phyloP scores from a whole-genome alignment of 139 green algal species.

The Chlorella sorokiniana region DNA sequence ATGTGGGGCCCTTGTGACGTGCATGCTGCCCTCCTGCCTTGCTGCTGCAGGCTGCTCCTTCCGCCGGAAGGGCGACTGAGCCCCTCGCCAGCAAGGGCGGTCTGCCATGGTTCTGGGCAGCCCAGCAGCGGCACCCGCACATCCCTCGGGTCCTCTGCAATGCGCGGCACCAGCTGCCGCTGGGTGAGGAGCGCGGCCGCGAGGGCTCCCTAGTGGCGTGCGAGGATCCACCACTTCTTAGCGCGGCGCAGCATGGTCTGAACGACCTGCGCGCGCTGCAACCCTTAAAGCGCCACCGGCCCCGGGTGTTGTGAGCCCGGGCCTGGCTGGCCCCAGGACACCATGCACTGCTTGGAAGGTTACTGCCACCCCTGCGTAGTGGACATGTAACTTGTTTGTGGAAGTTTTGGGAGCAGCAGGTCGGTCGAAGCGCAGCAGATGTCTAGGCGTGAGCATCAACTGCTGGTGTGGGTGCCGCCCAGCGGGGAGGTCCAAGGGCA shows the following conservation, averaged over 20 bases:
- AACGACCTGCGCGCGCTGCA: neutral
- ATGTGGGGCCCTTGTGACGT: neutral
- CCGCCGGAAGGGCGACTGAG: conserved; percentile 92
- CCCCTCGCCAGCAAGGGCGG: neutral
- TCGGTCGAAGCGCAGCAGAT: too few species aligned
- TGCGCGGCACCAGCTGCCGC: neutral
- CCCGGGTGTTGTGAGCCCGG: neutral
- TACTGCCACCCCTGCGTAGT: neutral
- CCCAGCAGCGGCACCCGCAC: conserved; percentile 1
- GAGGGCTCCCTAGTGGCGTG: neutral
- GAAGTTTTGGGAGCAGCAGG: too few species aligned
- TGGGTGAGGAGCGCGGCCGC: neutral
- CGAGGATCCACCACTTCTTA: conserved; percentile 3
- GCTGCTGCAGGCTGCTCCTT: conserved; percentile 90
- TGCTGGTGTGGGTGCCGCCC: too few species aligned
- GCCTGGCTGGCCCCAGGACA: conserved; percentile 1
- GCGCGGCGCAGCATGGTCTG: neutral
- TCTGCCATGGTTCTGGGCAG: neutral
- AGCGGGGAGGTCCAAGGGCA: too few species aligned
- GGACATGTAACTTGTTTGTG: neutral
- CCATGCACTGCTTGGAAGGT: neutral
- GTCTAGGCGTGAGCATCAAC: too few species aligned
- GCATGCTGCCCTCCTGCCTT: neutral
- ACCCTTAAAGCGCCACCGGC: neutral
- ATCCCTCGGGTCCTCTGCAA: neutral